phyloP scores from a whole-genome alignment of 2,329 filamentous ascomycete species.

The Talaromyces verruculosus region DNA sequence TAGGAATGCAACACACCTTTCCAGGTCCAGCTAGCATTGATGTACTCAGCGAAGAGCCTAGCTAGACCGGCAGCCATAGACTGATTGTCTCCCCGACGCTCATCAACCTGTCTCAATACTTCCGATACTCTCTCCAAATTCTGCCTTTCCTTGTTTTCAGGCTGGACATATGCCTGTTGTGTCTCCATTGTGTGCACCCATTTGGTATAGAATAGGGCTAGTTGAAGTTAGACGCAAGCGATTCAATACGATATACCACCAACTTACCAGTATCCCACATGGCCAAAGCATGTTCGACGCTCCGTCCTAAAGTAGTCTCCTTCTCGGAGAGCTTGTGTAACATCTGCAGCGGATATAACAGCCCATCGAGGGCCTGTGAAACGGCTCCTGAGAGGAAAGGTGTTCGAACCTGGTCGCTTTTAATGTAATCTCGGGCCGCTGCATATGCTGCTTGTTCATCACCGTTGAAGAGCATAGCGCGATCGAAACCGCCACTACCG shows the following conservation, averaged over 20 bases:
- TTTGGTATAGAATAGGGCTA: slow-evolving; percentile 35
- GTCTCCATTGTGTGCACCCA: slow-evolving; percentile 35
- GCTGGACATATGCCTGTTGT: slow-evolving; percentile 21
- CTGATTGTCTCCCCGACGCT: slow-evolving; percentile 22
- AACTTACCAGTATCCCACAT: slow-evolving; percentile 35
- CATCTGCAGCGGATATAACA: slow-evolving; percentile 30
- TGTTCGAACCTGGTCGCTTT: slow-evolving; percentile 28
- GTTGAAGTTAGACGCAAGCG: slow-evolving; percentile 1
- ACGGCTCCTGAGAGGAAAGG: slow-evolving; percentile 32
- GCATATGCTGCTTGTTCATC: slow-evolving; percentile 28
- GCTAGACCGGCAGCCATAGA: slow-evolving; percentile 32
- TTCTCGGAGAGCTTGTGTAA: slow-evolving; percentile 33
- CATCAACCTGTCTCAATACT: slow-evolving; percentile 30
- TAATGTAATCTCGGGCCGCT: slow-evolving; percentile 29
- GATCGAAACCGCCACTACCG: slow-evolving; percentile 31
- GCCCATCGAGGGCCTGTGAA: slow-evolving; percentile 31
- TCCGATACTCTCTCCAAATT: slow-evolving; percentile 29
- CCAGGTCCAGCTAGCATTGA: slow-evolving; percentile 34
- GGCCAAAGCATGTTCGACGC: slow-evolving; percentile 36
- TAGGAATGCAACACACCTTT: slow-evolving; percentile 19
- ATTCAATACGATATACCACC: background rate
- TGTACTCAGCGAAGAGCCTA: slow-evolving; percentile 30
- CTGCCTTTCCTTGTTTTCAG: slow-evolving; percentile 28
- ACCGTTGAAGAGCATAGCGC: slow-evolving; percentile 32
- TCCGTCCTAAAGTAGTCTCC: slow-evolving; percentile 36